Percentiles rank a stretch among this genome's conserved stretches.
Evolutionary conservation across 2,329 filamentous ascomycete species (phyloP).

Genomic region (Periglandula ipomoeae): DNA sequence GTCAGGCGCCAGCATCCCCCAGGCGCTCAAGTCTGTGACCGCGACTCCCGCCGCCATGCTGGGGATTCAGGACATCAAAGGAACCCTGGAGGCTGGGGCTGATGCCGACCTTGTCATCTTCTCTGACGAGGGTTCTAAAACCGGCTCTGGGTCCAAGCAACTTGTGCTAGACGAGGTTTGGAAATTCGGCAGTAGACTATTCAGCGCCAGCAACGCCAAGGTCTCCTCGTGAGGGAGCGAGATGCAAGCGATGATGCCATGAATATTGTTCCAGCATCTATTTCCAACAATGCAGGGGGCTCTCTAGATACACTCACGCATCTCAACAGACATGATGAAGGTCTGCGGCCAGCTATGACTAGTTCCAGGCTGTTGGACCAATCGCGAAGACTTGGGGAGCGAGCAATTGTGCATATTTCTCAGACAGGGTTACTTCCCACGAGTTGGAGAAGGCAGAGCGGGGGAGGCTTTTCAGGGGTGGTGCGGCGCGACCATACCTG

Average conservation of each 20-base stretch:
- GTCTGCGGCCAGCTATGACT: background rate
- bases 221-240: background rate
- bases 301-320: background rate
- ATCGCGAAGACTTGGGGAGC: background rate
- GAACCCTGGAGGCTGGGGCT: conserved; percentile 50
- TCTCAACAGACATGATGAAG: background rate
- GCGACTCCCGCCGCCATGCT: conserved; percentile 70
- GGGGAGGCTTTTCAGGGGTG: no score
- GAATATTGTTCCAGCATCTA: background rate
- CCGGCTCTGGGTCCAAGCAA: conserved; percentile 33
- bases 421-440: background rate
- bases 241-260: background rate
- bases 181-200: conserved; percentile 61
- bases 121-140: conserved; percentile 33
- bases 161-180: conserved; percentile 67
- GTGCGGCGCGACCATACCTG: no score
- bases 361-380: background rate
- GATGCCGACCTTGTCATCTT: conserved; percentile 64
- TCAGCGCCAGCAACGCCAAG: conserved; percentile 12
- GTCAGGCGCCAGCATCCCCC: conserved; percentile 58
- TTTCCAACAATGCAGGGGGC: background rate
- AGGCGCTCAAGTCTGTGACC: conserved; percentile 65
- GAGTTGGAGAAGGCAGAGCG: no score
- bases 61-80: conserved; percentile 58
- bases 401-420: background rate